Percentiles rank a stretch among this genome's conserved stretches.
These are phyloP conservation scores for Jamesozyma spencerorum DNA, from an alignment of 805 yeast species.

Conservation along the genomic window DNA sequence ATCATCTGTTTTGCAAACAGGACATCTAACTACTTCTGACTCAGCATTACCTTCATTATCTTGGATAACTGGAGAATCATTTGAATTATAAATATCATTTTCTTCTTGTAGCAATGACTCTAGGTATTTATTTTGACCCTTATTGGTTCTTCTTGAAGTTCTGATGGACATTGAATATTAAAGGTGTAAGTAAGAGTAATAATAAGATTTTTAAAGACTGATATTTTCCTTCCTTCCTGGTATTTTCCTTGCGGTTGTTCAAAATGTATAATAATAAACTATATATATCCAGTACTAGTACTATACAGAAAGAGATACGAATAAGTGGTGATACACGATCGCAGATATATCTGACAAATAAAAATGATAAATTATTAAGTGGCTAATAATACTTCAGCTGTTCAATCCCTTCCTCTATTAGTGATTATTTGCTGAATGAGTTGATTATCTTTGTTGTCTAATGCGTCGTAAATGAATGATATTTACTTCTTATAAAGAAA, in stretches of 20 bases:
- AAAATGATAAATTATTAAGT: too few relatives aligned
- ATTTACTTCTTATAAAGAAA: too few relatives aligned
- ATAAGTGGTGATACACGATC: too few relatives aligned
- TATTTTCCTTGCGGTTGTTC: not conserved
- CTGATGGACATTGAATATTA: conserved; percentile 25
- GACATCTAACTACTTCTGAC: conserved; percentile 45
- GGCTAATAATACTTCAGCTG: too few relatives aligned
- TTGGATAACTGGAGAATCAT: conserved; percentile 9
- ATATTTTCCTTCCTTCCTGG: not conserved
- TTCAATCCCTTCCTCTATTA: too few relatives aligned
- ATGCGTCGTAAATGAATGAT: too few relatives aligned
- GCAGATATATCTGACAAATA: too few relatives aligned
- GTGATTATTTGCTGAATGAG: too few relatives aligned
- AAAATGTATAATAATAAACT: too few relatives aligned
- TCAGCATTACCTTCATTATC: not conserved
- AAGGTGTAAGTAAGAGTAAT: not conserved
- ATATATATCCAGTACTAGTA: too few relatives aligned
- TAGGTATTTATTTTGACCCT: conserved; percentile 32
- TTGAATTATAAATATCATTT: conserved; percentile 14
- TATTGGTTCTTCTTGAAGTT: conserved; percentile 36
- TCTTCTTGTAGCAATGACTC: conserved; percentile 26
- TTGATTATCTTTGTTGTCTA: too few relatives aligned
- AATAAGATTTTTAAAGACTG: not conserved
- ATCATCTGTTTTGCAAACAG: conserved; percentile 52
- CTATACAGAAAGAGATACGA: too few relatives aligned